These are phyloP conservation scores for Apiotrichum akiyoshidainum DNA, from an alignment of 1,284 basidiomycete genomes.

Conservation along the genomic window DNA sequence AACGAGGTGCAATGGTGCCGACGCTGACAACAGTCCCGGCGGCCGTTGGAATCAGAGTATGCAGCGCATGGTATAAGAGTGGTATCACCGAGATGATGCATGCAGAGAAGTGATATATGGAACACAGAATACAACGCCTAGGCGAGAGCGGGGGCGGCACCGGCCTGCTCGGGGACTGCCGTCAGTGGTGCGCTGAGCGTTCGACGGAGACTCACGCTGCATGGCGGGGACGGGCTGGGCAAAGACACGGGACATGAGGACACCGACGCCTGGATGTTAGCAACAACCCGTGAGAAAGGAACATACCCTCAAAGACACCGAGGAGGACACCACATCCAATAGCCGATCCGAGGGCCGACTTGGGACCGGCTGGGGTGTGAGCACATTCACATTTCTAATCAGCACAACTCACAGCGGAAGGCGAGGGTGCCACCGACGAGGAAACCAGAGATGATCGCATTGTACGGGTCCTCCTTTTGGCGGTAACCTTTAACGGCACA, in stretches of 20 bases:
- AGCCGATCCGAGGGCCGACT: conserved; percentile 82
- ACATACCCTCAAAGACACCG: conserved; percentile 74
- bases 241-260: conserved; percentile 49
- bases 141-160: conserved; percentile 31
- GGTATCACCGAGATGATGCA: conserved; percentile 13
- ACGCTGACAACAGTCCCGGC: neutral
- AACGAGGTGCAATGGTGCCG: neutral
- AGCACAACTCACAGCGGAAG: conserved; percentile 72
- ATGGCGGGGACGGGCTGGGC: conserved; percentile 50
- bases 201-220: conserved; percentile 35
- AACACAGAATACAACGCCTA: conserved; percentile 16
- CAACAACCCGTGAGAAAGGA: too few relatives aligned
- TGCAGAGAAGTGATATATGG: conserved; percentile 22
- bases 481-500: conserved; percentile 95
- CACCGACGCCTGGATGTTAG: conserved; percentile 38
- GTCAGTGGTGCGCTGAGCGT: neutral
- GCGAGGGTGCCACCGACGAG: conserved; percentile 96
- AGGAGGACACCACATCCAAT: conserved; percentile 94
- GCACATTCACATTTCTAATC: neutral
- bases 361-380: conserved; percentile 71
- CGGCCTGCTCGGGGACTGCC: conserved; percentile 38
- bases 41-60: too few relatives aligned
- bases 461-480: conserved; percentile 99
- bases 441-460: conserved; percentile 97
- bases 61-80: neutral